Evolutionary conservation across 495 filamentous ascomycete species (phyloP).

Genomic region (Talaromyces adpressus): DNA sequence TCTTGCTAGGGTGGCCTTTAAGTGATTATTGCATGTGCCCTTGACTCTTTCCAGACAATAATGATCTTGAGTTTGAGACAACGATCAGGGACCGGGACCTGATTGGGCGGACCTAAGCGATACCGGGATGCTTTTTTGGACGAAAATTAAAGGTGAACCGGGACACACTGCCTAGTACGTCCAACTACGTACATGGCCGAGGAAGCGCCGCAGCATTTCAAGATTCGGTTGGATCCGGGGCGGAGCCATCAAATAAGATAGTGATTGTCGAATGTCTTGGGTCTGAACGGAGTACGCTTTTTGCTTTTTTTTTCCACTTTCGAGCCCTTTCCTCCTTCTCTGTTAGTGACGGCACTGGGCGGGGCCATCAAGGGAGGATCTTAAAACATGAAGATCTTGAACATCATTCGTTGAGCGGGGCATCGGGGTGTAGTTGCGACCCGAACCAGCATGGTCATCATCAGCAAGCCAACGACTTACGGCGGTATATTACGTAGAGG

Average conservation of each 20-base stretch:
- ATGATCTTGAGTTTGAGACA: slow-evolving; percentile 4
- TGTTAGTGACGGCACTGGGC: neutral
- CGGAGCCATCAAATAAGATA: neutral
- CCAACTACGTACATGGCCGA: neutral
- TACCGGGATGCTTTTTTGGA: neutral
- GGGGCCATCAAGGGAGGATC: neutral
- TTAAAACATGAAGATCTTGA: neutral
- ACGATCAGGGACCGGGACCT: neutral
- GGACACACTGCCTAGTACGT: neutral
- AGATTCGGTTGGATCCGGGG: slow-evolving; percentile 1
- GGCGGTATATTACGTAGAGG: neutral
- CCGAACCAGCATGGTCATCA: neutral
- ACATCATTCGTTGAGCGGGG: neutral
- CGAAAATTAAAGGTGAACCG: neutral
- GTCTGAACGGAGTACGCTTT: neutral
- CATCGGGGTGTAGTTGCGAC: neutral
- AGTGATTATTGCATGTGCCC: neutral
- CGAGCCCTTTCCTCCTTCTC: neutral
- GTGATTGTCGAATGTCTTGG: neutral
- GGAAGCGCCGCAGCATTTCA: neutral
- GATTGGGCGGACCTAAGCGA: slow-evolving; percentile 1
- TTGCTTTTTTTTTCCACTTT: neutral
- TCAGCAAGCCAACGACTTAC: neutral
- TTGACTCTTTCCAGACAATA: neutral
- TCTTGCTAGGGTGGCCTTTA: neutral